Evolutionary conservation across 1,284 basidiomycete genomes (phyloP).

Genomic region (Pyrrhoderma lamaoense): DNA sequence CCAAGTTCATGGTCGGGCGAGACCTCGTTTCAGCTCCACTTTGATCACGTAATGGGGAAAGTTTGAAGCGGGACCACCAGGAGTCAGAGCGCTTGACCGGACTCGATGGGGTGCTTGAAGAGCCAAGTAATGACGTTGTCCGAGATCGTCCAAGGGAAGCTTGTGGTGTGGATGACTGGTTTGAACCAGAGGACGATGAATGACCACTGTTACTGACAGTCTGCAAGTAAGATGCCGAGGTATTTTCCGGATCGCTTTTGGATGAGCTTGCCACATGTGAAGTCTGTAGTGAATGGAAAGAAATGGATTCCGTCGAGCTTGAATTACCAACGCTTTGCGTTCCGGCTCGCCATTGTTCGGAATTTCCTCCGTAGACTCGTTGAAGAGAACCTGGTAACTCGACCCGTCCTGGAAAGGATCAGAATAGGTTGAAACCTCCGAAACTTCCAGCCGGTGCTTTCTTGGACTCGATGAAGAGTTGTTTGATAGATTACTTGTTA

Average conservation of each 20-base stretch:
- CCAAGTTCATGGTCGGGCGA: slow-evolving; percentile 24
- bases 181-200: slow-evolving; percentile 5
- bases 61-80: slow-evolving; percentile 20
- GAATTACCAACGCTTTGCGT: no score
- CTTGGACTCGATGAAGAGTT: slow-evolving; percentile 24
- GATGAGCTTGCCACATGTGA: not conserved
- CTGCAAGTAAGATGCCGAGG: slow-evolving; percentile 2
- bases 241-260: not conserved
- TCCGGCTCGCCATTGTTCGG: no score
- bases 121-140: slow-evolving; percentile 18
- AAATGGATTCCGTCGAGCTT: not conserved
- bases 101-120: slow-evolving; percentile 1
- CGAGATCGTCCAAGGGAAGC: slow-evolving; percentile 9
- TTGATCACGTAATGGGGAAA: slow-evolving; percentile 14
- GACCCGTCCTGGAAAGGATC: slow-evolving; percentile 49
- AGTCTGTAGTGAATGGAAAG: slow-evolving; percentile 5
- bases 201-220: slow-evolving; percentile 2
- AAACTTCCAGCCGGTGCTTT: slow-evolving; percentile 34
- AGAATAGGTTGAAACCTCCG: slow-evolving; percentile 32
- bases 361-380: no score
- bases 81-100: slow-evolving; percentile 19
- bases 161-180: slow-evolving; percentile 5
- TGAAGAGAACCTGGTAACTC: no score
- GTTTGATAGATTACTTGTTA: slow-evolving; percentile 19
- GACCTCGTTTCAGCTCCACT: slow-evolving; percentile 3